A percentile compares a stretch with the other conserved stretches of the same genome.
phyloP scores from a whole-genome alignment of 2,329 filamentous ascomycete genomes.

The Trichoderma harzianum region DNA sequence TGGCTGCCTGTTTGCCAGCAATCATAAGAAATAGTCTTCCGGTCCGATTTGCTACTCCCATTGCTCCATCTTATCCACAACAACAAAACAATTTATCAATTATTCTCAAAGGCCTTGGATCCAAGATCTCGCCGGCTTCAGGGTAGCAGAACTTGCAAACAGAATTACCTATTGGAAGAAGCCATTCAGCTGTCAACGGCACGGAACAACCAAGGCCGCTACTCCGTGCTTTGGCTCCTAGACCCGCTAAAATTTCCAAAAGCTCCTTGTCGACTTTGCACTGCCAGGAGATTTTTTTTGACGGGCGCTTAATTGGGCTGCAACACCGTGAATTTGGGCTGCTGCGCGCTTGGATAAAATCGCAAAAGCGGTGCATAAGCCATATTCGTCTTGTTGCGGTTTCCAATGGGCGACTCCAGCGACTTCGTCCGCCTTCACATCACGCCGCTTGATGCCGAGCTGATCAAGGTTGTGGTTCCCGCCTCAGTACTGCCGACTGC shows the following conservation, averaged over 20 bases:
- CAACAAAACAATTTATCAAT: not conserved
- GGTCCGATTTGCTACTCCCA: not conserved
- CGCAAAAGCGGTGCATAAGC: not conserved
- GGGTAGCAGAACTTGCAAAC: not conserved
- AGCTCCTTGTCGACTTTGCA: constrained; percentile 14
- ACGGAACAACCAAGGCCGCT: constrained; percentile 9
- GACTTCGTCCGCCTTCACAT: constrained; percentile 65
- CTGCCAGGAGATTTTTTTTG: not conserved
- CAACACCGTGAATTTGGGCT: not conserved
- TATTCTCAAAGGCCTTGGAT: not conserved
- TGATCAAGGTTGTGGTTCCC: constrained; percentile 70
- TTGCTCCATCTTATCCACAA: not conserved
- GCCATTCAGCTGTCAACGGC: not conserved
- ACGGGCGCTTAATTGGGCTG: constrained; percentile 12
- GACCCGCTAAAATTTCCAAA: constrained; percentile 19
- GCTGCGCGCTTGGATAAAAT: not conserved
- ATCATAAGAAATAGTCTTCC: not conserved
- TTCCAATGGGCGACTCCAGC: constrained; percentile 20
- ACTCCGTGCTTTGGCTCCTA: not conserved
- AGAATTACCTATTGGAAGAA: not conserved
- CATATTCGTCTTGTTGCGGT: not conserved
- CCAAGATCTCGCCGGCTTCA: not conserved
- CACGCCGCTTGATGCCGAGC: constrained; percentile 73
- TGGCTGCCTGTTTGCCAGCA: not conserved
- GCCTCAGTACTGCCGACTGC: constrained; percentile 62